Conservation (phyloP, 164 flowering plant species). For the Annona cherimola region DNA sequence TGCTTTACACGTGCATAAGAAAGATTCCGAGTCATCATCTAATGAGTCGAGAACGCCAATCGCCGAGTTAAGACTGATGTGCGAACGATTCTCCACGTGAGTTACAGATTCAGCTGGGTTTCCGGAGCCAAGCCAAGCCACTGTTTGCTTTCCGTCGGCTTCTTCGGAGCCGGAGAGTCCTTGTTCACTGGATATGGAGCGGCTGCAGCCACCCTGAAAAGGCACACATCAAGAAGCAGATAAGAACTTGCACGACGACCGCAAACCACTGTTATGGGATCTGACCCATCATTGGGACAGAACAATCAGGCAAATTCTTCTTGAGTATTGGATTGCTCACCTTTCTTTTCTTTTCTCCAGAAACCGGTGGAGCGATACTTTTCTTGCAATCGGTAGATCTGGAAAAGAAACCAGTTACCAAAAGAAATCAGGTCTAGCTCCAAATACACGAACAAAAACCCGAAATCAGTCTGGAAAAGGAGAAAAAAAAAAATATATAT, state of each 20-base stretch:
- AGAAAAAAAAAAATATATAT: too few species aligned
- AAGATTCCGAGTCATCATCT: not conserved
- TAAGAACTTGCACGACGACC: not conserved
- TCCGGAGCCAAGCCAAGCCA: constrained; percentile 60
- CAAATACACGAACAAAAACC: not conserved
- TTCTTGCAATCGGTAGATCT: constrained; percentile 77
- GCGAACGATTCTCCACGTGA: not conserved
- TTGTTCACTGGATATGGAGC: constrained; percentile 41
- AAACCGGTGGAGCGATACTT: constrained; percentile 72
- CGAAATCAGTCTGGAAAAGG: not conserved
- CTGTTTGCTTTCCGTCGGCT: constrained; percentile 31
- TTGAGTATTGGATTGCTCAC: constrained; percentile 34
- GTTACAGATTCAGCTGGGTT: not conserved
- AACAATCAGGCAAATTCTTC: not conserved
- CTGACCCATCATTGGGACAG: not conserved
- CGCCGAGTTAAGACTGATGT: not conserved
- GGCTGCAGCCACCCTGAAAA: constrained; percentile 42
- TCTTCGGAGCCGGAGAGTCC: constrained; percentile 9
- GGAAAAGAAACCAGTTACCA: constrained; percentile 1
- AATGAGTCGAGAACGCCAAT: not conserved
- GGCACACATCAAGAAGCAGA: not conserved
- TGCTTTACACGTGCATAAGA: not conserved
- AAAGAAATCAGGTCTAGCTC: not conserved
- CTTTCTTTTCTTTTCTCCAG: constrained; percentile 87
- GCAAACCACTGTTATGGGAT: too few species aligned